phyloP scores from a whole-genome alignment of 208 protist species.

The Crithidia acanthocephali region DNA sequence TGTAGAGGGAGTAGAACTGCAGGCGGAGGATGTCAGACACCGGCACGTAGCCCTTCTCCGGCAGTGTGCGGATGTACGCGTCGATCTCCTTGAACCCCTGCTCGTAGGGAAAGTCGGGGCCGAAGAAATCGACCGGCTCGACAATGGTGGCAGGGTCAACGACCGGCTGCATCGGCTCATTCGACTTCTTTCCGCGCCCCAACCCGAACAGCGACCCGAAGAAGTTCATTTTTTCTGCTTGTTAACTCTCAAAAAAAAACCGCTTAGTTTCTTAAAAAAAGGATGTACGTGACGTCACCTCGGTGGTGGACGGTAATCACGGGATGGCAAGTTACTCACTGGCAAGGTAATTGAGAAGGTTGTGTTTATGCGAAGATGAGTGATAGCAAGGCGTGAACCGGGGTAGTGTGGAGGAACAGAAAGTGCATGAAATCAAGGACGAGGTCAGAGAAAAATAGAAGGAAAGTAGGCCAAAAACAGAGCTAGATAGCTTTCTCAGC shows the following conservation, averaged over 20 bases:
- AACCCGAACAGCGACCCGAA: slow-evolving; percentile 2
- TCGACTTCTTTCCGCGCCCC: slow-evolving; percentile 2
- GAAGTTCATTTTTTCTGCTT: not conserved
- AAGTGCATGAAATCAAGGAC: too few species aligned
- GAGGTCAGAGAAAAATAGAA: too few species aligned
- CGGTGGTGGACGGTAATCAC: too few species aligned
- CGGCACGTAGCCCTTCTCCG: slow-evolving; percentile 61
- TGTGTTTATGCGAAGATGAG: too few species aligned
- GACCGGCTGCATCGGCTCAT: slow-evolving; percentile 31
- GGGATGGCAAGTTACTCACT: too few species aligned
- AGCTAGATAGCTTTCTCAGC: too few species aligned
- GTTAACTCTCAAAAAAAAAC: too few species aligned
- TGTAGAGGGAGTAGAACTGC: slow-evolving; percentile 88
- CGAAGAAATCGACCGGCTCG: slow-evolving; percentile 42
- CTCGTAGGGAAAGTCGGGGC: slow-evolving; percentile 30
- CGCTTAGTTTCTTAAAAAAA: not conserved
- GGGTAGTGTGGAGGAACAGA: too few species aligned
- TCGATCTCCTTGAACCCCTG: slow-evolving; percentile 57
- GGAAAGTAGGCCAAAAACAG: too few species aligned
- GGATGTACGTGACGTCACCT: not conserved
- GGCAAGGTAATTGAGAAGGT: too few species aligned
- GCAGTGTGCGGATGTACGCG: slow-evolving; percentile 68
- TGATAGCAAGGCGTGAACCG: too few species aligned
- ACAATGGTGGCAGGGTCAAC: slow-evolving; percentile 28
- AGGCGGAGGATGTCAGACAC: slow-evolving; percentile 87